A percentile compares a stretch with the other conserved stretches of the same genome.
phyloP scores from a whole-genome alignment of 106 monocot species.

The Agapanthus africanus region DNA sequence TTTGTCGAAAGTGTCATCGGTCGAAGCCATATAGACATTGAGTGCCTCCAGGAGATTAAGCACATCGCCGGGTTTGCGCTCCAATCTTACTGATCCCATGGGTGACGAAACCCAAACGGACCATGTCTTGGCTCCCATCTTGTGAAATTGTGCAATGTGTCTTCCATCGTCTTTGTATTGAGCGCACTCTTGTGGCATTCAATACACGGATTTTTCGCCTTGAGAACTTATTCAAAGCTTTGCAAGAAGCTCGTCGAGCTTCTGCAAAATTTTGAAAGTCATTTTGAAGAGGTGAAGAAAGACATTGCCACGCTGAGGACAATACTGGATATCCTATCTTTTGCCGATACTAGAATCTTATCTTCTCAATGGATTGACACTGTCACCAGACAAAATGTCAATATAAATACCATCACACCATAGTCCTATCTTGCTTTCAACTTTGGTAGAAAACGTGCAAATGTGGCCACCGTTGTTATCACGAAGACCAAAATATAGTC shows the following conservation, averaged over 20 bases:
- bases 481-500: neutral
- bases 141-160: neutral
- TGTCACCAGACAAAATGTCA: conserved; percentile 5
- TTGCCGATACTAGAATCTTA: neutral
- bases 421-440: neutral
- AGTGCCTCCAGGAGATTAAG: conserved; percentile 2
- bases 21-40: neutral
- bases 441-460: conserved; percentile 5
- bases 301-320: neutral
- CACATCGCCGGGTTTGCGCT: neutral
- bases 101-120: neutral
- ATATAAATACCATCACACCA: neutral
- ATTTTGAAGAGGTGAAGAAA: neutral
- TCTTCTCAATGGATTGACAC: neutral
- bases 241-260: neutral
- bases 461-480: neutral
- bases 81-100: conserved; percentile 7
- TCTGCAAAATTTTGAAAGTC: neutral
- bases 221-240: neutral
- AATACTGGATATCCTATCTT: neutral
- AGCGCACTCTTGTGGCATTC: conserved; percentile 4
- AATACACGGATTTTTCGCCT: neutral
- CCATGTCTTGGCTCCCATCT: conserved; percentile 1
- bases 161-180: neutral
- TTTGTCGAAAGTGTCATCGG: neutral